These are phyloP conservation scores for Hyaloscypha finlandica DNA, from an alignment of 495 filamentous ascomycete genomes.

Conservation along the genomic window DNA sequence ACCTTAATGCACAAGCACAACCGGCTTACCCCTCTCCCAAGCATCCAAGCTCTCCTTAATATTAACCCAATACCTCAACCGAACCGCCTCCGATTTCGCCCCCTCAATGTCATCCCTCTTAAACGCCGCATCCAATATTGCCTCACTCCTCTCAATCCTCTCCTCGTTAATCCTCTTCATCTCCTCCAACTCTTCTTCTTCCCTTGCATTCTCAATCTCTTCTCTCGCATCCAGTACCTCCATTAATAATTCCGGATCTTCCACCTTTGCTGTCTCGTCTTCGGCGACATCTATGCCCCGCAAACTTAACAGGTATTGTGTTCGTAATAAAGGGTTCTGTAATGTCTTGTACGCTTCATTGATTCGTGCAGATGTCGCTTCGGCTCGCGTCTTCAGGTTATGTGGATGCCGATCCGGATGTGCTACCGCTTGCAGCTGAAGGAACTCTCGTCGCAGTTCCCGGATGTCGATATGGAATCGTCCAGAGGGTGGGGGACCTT, in stretches of 20 bases:
- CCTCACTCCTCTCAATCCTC: conserved; percentile 62
- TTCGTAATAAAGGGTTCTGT: conserved; percentile 69
- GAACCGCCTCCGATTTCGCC: conserved; percentile 70
- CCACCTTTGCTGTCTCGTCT: conserved; percentile 71
- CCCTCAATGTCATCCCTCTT: conserved; percentile 60
- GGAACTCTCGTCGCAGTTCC: conserved; percentile 78
- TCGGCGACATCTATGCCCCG: conserved; percentile 75
- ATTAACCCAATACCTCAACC: conserved; percentile 90
- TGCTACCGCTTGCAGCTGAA: conserved; percentile 72
- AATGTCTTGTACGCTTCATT: conserved; percentile 91
- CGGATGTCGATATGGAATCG: conserved; percentile 72
- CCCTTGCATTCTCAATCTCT: conserved; percentile 73
- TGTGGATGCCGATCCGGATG: conserved; percentile 80
- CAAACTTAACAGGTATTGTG: conserved; percentile 78
- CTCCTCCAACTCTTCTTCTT: conserved; percentile 62
- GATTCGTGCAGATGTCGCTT: conserved; percentile 73
- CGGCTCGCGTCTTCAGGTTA: conserved; percentile 59
- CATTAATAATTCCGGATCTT: conserved; percentile 75
- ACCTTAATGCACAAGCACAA: conserved; percentile 62
- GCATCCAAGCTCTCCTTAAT: conserved; percentile 75
- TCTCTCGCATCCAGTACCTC: conserved; percentile 87
- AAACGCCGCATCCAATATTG: conserved; percentile 63
- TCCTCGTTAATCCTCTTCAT: conserved; percentile 67
- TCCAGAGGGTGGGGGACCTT: conserved; percentile 75
- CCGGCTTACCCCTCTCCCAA: conserved; percentile 80